Evolutionary conservation across 2,329 filamentous ascomycete genomes (phyloP).

Genomic region (Trichoderma sp.): DNA sequence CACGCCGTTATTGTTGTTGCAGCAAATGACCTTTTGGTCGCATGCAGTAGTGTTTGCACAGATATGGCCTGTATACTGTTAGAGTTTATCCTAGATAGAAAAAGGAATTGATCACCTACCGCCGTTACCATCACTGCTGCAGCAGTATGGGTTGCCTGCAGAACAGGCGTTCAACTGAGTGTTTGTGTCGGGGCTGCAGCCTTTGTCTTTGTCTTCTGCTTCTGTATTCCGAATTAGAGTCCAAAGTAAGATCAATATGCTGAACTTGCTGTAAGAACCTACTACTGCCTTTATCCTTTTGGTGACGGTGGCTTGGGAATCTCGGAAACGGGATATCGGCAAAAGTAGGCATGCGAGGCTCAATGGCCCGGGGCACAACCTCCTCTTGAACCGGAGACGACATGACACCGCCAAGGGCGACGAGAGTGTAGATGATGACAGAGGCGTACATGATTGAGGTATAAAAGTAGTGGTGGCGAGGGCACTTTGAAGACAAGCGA

Average conservation of each 20-base stretch:
- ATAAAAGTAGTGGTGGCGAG: background rate
- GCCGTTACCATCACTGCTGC: background rate
- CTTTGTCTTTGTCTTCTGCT: no score
- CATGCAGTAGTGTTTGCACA: conserved; percentile 8
- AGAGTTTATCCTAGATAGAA: background rate
- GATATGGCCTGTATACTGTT: background rate
- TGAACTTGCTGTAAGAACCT: background rate
- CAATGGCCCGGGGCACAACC: conserved; percentile 5
- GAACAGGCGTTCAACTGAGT: conserved; percentile 5
- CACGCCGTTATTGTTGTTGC: conserved; percentile 16
- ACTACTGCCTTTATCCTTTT: background rate
- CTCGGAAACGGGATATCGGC: conserved; percentile 2
- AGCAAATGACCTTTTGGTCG: background rate
- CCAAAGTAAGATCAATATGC: background rate
- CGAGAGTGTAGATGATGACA: background rate
- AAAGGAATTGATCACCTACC: background rate
- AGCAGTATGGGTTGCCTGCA: background rate
- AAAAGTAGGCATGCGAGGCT: background rate
- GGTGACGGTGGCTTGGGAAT: background rate
- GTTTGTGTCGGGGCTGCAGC: background rate
- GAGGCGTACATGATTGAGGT: background rate
- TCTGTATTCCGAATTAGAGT: no score
- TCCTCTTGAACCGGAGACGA: background rate
- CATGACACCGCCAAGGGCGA: background rate
- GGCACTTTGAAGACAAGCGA: background rate